Conservation (phyloP, 2,329 filamentous ascomycete genomes). For the Cladosporium sp. region DNA sequence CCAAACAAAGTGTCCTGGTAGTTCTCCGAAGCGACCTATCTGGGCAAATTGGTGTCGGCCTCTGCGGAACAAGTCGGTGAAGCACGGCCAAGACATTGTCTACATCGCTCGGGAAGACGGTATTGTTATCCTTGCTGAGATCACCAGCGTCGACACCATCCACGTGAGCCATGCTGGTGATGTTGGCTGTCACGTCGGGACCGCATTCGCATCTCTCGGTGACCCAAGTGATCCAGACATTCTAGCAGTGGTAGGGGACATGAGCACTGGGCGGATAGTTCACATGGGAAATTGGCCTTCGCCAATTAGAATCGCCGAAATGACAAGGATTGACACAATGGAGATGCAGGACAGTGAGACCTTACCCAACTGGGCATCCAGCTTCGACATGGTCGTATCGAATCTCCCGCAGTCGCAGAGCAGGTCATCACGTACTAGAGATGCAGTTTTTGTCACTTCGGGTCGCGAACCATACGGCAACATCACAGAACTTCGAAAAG, state of each 20-base stretch:
- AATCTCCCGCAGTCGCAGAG: constrained; percentile 28
- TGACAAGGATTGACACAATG: constrained; percentile 54
- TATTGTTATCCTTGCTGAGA: constrained; percentile 69
- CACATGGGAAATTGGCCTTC: constrained; percentile 32
- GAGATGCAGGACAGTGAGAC: constrained; percentile 55
- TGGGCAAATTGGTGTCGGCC: constrained; percentile 88
- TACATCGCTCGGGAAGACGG: constrained; percentile 90
- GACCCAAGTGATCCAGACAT: constrained; percentile 69
- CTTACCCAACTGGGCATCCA: constrained; percentile 63
- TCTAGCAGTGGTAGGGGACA: constrained; percentile 76
- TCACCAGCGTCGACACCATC: constrained; percentile 55
- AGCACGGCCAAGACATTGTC: constrained; percentile 69
- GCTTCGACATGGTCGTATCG: constrained; percentile 49
- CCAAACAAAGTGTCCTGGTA: constrained; percentile 23
- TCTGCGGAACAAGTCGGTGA: constrained; percentile 63
- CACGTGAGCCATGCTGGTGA: constrained; percentile 59
- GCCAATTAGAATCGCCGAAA: constrained; percentile 42
- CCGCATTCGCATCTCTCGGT: constrained; percentile 71
- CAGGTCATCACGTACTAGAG: constrained; percentile 23
- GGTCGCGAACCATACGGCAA: constrained; percentile 46
- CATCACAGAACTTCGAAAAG: constrained; percentile 46
- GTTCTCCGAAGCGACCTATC: constrained; percentile 28
- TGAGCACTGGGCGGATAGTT: constrained; percentile 61
- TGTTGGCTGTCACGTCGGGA: constrained; percentile 73
- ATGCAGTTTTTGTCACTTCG: constrained; percentile 42